phyloP scores from a whole-genome alignment of 1,139 yeast species.

The Protomyces lactucae-debilis region DNA sequence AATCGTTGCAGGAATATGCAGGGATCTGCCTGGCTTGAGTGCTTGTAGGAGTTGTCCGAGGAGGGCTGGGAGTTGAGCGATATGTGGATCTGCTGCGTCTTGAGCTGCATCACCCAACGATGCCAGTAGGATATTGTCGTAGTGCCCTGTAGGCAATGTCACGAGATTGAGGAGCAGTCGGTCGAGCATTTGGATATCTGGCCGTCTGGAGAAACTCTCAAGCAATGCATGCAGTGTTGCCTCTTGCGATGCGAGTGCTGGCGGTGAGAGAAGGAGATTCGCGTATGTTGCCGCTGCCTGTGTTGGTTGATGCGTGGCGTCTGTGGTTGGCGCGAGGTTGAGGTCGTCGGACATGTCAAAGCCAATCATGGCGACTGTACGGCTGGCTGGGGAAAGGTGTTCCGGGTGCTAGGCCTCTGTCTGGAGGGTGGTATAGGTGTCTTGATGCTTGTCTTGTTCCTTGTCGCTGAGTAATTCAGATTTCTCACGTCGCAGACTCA shows the following conservation, averaged over 20 bases:
- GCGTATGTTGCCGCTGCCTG: constrained; percentile 5
- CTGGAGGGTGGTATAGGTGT: neutral
- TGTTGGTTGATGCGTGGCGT: neutral
- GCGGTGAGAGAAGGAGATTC: constrained; percentile 56
- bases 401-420: too few species aligned
- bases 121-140: constrained; percentile 57
- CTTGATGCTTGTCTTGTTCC: neutral
- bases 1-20: constrained; percentile 47
- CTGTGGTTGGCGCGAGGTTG: constrained; percentile 6
- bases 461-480: neutral
- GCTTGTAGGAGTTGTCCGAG: constrained; percentile 5
- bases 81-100: neutral
- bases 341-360: constrained; percentile 25
- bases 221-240: constrained; percentile 46
- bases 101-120: constrained; percentile 34
- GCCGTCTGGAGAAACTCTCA: constrained; percentile 36
- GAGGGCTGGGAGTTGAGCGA: neutral
- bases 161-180: constrained; percentile 59
- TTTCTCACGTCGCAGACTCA: too few species aligned
- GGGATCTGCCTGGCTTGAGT: constrained; percentile 38
- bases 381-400: too few species aligned
- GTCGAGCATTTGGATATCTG: constrained; percentile 63
- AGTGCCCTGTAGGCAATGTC: constrained; percentile 46
- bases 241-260: constrained; percentile 64
- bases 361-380: neutral